Conservation (phyloP, 768 basidiomycete genomes). For the Auriscalpium microsporum region DNA sequence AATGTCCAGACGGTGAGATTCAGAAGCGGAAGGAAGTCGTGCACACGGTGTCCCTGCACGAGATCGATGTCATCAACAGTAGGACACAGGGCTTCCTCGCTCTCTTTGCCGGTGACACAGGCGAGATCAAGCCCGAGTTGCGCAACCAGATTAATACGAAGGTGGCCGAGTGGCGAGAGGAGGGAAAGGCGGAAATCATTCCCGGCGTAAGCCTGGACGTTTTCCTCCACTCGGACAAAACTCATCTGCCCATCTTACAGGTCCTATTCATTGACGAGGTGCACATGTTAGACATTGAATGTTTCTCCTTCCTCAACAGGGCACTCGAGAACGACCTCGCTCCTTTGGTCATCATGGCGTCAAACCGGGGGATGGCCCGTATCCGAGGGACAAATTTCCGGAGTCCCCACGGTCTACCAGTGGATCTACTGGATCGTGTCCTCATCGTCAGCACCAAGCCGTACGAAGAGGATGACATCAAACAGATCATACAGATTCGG, state of each 20-base stretch:
- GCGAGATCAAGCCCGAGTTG: constrained; percentile 96
- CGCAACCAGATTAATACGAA: constrained; percentile 95
- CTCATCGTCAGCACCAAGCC: constrained; percentile 91
- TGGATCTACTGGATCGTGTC: constrained; percentile 90
- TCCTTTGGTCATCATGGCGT: constrained; percentile 96
- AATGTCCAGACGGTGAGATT: constrained; percentile 96
- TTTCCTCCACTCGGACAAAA: background rate
- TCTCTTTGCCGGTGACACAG: constrained; percentile 90
- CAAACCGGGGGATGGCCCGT: constrained; percentile 89
- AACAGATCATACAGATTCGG: constrained; percentile 91
- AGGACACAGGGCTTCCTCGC: constrained; percentile 98
- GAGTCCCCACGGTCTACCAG: constrained; percentile 90
- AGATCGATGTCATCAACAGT: constrained; percentile 99
- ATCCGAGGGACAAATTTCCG: constrained; percentile 94
- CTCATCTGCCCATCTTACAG: constrained; percentile 28
- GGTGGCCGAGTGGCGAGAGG: constrained; percentile 96
- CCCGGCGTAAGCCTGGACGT: constrained; percentile 62
- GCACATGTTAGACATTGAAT: constrained; percentile 99
- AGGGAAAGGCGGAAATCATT: constrained; percentile 96
- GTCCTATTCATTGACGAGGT: constrained; percentile 99
- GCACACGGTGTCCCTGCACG: constrained; percentile 95
- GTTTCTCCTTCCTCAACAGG: constrained; percentile 96
- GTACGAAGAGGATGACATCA: constrained; percentile 75
- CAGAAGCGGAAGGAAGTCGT: constrained; percentile 97
- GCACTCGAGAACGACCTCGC: constrained; percentile 91